Conservation (phyloP, 805 yeast species). For the Spathaspora sp. region DNA sequence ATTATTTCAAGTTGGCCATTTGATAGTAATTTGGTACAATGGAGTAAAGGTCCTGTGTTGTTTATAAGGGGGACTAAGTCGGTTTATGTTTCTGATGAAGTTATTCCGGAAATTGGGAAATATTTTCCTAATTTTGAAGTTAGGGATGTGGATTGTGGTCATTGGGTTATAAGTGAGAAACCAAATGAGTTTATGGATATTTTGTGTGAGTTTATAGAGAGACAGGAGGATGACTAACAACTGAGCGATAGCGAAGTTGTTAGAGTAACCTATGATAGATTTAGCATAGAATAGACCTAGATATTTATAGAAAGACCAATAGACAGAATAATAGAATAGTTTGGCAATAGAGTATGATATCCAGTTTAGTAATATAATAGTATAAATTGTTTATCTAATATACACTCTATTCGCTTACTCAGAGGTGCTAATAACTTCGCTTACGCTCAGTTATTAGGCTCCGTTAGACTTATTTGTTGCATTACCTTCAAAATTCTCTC, state of each 20-base stretch:
- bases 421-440: too few relatives aligned
- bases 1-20: slow-evolving; percentile 76
- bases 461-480: too few relatives aligned
- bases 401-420: too few relatives aligned
- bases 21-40: slow-evolving; percentile 49
- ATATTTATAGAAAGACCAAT: too few relatives aligned
- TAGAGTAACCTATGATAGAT: too few relatives aligned
- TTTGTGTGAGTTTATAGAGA: slow-evolving; percentile 60
- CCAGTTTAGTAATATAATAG: too few relatives aligned
- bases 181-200: slow-evolving; percentile 69
- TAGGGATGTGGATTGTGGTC: slow-evolving; percentile 79
- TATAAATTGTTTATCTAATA: too few relatives aligned
- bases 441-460: too few relatives aligned
- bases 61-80: slow-evolving; percentile 80
- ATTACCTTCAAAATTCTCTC: slow-evolving; percentile 77
- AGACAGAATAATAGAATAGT: too few relatives aligned
- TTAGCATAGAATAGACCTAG: neutral
- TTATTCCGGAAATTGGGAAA: slow-evolving; percentile 63
- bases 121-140: slow-evolving; percentile 78
- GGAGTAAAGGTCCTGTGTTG: slow-evolving; percentile 63
- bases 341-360: too few relatives aligned
- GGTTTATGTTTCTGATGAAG: slow-evolving; percentile 78
- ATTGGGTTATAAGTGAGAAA: slow-evolving; percentile 88
- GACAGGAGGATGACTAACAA: slow-evolving; percentile 30
- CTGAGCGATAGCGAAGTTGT: too few relatives aligned